Evolutionary conservation across 2,329 filamentous ascomycete genomes (phyloP).

Genomic region (Fusarium chlamydosporum): DNA sequence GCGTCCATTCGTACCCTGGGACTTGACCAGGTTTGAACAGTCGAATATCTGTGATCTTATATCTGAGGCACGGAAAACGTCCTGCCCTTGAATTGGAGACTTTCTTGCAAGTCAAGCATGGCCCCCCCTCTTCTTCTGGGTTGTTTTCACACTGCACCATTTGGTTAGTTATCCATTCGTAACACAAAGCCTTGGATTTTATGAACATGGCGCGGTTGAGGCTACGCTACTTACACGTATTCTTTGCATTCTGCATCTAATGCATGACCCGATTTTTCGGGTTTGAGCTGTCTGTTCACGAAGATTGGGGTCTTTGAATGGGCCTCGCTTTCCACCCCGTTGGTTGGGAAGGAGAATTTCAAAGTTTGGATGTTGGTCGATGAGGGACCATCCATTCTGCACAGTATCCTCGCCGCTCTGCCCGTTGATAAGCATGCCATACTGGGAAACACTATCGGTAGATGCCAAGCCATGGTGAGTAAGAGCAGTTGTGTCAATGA

Average conservation of each 20-base stretch:
- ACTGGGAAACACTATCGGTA: constrained; percentile 37
- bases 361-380: constrained; percentile 49
- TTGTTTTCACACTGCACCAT: constrained; percentile 67
- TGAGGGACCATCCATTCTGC: constrained; percentile 38
- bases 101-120: constrained; percentile 69
- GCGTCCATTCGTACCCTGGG: constrained; percentile 71
- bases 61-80: constrained; percentile 70
- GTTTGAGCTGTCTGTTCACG: constrained; percentile 70
- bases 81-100: constrained; percentile 65
- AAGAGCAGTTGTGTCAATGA: constrained; percentile 33
- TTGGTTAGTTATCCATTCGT: constrained; percentile 20
- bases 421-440: constrained; percentile 33
- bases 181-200: not conserved
- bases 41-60: constrained; percentile 71
- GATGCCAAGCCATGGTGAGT: constrained; percentile 35
- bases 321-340: constrained; percentile 61
- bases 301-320: constrained; percentile 67
- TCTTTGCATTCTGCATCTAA: constrained; percentile 73
- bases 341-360: constrained; percentile 53
- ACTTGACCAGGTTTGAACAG: constrained; percentile 72
- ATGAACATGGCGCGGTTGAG: not conserved
- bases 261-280: constrained; percentile 70
- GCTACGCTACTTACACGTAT: constrained; percentile 65
- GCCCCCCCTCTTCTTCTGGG: constrained; percentile 61
- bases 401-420: constrained; percentile 27